Base-by-base conservation (phyloP, 2,329 filamentous ascomycete genomes). In the Exophiala sp. region DNA sequence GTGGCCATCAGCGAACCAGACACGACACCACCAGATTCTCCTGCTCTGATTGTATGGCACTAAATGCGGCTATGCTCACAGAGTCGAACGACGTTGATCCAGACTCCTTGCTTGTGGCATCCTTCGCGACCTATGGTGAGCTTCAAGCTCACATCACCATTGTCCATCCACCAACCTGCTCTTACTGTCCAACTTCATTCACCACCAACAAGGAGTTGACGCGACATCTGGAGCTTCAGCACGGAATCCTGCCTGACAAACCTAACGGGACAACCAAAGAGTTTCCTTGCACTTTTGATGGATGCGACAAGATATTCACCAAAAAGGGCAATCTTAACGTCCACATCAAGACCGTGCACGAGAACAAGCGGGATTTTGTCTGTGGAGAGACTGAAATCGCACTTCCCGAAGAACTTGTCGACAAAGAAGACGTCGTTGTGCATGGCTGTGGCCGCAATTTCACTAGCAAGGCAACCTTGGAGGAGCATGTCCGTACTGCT, bases 401-500 rank as follows among this genome's bases (percentile, higher is more conserved):
- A 7, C 68, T 72, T 4, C 78, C 75, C n/a, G 75, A 75, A 6
- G 83, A 82, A 41, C 72, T 94, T 1, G 71, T 74, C 8, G 75
- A 71, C 5, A 95, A 90, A 87, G 75, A 81, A 52, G 71, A 78
- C 8, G 38, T 48, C 12, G 51, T 38, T n/a, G 50, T 62, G 29
- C 77, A 84, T 47, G 88, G 86, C 12, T 97, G 92, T 65, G 88
- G 86, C 2, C 81, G 84, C 57, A 80, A 80, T 34, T 94, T 95
- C 65, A 81, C 82, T 54, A 88, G 86, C 57, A 96, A 95, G 69
- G 80, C 83, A 14, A 84, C 84, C 29, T 78, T 96, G 0, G 88
- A 92, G 68, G 87, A 94, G 61, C 92, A 97, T 67, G 79, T 96
- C 41, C 85, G 89, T 16, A 90, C 87, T 44, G 81, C 89, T 18